Evolutionary conservation across 2,329 filamentous ascomycete species (phyloP).

Genomic region (Harringtonia aguacate): DNA sequence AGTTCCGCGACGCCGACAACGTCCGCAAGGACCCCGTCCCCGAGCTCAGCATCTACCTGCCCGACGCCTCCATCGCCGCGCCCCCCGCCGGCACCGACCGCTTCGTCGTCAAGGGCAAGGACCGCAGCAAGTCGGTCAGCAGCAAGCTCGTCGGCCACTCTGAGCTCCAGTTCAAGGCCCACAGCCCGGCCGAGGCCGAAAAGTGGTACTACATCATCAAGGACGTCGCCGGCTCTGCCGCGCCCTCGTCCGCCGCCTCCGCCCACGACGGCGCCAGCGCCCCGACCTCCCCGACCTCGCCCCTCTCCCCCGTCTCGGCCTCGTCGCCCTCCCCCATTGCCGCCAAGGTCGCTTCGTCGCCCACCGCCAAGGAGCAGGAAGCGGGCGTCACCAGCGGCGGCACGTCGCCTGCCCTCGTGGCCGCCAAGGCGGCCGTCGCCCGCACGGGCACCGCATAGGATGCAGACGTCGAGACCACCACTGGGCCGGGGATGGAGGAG

Average conservation of each 20-base stretch:
- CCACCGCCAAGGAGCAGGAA: too few species aligned
- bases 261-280: constrained; percentile 20
- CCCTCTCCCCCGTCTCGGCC: constrained; percentile 13
- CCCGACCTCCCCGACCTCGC: constrained; percentile 22
- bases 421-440: constrained; percentile 1
- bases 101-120: constrained; percentile 94
- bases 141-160: constrained; percentile 70
- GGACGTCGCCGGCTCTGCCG: constrained; percentile 41
- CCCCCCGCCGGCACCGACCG: constrained; percentile 56
- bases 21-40: constrained; percentile 62
- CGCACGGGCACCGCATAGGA: background rate
- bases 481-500: too few species aligned
- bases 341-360: too few species aligned
- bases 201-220: constrained; percentile 75
- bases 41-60: constrained; percentile 83
- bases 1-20: constrained; percentile 88
- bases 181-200: constrained; percentile 66
- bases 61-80: constrained; percentile 70
- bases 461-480: too few species aligned
- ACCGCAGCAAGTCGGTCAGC: constrained; percentile 68
- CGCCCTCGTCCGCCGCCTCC: background rate
- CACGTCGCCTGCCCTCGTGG: constrained; percentile 19
- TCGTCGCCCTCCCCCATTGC: background rate
- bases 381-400: constrained; percentile 30
- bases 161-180: constrained; percentile 81